Evolutionary conservation across 2,329 filamentous ascomycete genomes (phyloP).

Genomic region (Phyllosticta citrichinensis): DNA sequence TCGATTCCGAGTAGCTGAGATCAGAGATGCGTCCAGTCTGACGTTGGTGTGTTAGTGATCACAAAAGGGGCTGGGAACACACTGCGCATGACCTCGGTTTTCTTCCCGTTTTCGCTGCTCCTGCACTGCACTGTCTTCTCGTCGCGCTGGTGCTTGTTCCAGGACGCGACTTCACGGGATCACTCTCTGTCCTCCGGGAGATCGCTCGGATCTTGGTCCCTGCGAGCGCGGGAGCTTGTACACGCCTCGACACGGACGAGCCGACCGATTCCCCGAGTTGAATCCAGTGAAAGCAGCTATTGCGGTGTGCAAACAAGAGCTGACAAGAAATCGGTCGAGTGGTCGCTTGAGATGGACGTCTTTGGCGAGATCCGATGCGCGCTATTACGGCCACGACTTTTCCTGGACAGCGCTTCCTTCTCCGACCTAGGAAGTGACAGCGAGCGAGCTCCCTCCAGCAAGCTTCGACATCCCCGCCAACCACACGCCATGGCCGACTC

Average conservation of each 20-base stretch:
- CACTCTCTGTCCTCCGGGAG: background rate
- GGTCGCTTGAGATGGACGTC: background rate
- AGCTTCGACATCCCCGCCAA: background rate
- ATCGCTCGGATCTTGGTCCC: background rate
- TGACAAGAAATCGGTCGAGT: background rate
- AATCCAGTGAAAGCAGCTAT: too few relatives aligned
- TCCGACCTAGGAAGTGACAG: background rate
- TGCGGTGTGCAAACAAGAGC: background rate
- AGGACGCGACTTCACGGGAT: background rate
- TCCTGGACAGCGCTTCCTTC: background rate
- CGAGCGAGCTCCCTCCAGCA: background rate
- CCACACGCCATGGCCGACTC: conserved; percentile 18
- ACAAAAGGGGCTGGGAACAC: background rate
- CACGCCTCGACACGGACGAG: background rate
- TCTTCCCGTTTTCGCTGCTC: background rate
- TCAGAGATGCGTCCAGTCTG: background rate
- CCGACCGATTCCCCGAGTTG: background rate
- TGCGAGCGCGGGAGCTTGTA: background rate
- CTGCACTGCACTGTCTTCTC: background rate
- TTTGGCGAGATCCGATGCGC: background rate
- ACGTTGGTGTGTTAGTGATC: background rate
- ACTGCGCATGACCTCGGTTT: background rate
- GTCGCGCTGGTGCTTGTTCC: background rate
- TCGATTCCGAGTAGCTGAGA: background rate
- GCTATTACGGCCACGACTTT: background rate